Percentiles rank a stretch among this genome's conserved stretches.
phyloP scores from a whole-genome alignment of 1,139 yeast genomes.

The Taphrina sp. region DNA sequence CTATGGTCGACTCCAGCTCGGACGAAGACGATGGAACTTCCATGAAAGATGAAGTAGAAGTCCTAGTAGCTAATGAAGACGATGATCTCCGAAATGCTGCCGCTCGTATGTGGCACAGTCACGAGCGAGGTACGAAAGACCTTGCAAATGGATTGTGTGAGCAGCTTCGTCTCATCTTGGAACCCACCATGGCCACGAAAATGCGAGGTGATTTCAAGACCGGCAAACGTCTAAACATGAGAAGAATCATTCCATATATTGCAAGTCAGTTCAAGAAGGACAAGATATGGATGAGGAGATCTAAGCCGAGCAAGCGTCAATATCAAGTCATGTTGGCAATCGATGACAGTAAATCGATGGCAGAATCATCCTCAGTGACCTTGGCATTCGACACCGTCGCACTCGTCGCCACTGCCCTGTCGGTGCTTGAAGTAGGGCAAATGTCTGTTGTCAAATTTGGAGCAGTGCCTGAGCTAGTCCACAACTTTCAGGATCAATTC shows the following conservation, averaged over 20 bases:
- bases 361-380: conserved; percentile 78
- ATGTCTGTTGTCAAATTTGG: conserved; percentile 90
- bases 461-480: conserved; percentile 76
- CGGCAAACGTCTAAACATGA: conserved; percentile 96
- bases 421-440: conserved; percentile 93
- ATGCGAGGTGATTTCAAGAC: conserved; percentile 94
- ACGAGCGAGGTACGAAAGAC: conserved; percentile 82
- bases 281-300: conserved; percentile 96
- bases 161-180: conserved; percentile 85
- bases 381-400: conserved; percentile 94
- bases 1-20: too few relatives aligned
- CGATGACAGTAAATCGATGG: conserved; percentile 97
- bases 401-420: conserved; percentile 85
- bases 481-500: conserved; percentile 84
- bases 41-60: too few relatives aligned
- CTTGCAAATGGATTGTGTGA: conserved; percentile 85
- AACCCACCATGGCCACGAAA: conserved; percentile 93
- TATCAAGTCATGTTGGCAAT: conserved; percentile 97
- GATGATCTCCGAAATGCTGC: conserved; percentile 71
- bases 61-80: too few relatives aligned
- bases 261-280: conserved; percentile 97
- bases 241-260: conserved; percentile 93
- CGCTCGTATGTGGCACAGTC: conserved; percentile 72
- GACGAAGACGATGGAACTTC: conserved; percentile 40
- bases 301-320: conserved; percentile 95